phyloP scores from a whole-genome alignment of 2,329 filamentous ascomycete genomes.

The Venturia carpophila region DNA sequence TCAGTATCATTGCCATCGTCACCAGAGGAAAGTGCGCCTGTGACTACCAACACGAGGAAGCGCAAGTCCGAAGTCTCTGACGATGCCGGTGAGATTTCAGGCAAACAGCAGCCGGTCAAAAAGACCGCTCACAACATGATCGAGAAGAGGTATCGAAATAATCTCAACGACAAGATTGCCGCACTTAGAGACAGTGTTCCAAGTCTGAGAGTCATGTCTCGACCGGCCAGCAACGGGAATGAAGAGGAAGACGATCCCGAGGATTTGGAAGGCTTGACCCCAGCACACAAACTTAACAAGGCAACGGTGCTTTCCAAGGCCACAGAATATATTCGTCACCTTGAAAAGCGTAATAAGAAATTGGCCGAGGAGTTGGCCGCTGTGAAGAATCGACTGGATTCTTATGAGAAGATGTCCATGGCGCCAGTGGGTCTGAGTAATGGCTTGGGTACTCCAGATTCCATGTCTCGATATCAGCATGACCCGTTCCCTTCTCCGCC shows the following conservation, averaged over 20 bases:
- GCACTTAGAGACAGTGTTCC: constrained; percentile 87
- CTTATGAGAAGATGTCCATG: constrained; percentile 63
- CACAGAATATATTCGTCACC: constrained; percentile 88
- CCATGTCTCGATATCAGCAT: constrained; percentile 29
- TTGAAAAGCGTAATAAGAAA: constrained; percentile 82
- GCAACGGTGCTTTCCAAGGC: constrained; percentile 94
- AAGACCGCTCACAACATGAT: constrained; percentile 99
- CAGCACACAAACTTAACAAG: constrained; percentile 93
- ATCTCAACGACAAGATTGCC: constrained; percentile 94
- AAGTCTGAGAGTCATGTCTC: constrained; percentile 75
- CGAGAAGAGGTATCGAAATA: constrained; percentile 92
- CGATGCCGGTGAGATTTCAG: constrained; percentile 23
- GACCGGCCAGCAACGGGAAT: constrained; percentile 30
- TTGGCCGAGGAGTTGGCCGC: constrained; percentile 72
- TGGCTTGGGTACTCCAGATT: constrained; percentile 29
- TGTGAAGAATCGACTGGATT: constrained; percentile 64
- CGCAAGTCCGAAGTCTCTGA: constrained; percentile 54
- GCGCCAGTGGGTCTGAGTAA: constrained; percentile 35
- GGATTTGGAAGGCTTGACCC: constrained; percentile 59
- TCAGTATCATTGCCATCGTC: constrained; percentile 50
- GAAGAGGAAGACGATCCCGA: constrained; percentile 73
- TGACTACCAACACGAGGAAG: constrained; percentile 42
- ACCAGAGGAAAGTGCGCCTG: constrained; percentile 42
- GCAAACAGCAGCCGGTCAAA: constrained; percentile 42
- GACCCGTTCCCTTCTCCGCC: constrained; percentile 27